phyloP scores from a whole-genome alignment of 257 asterid genomes.

The Scutellaria barbata region DNA sequence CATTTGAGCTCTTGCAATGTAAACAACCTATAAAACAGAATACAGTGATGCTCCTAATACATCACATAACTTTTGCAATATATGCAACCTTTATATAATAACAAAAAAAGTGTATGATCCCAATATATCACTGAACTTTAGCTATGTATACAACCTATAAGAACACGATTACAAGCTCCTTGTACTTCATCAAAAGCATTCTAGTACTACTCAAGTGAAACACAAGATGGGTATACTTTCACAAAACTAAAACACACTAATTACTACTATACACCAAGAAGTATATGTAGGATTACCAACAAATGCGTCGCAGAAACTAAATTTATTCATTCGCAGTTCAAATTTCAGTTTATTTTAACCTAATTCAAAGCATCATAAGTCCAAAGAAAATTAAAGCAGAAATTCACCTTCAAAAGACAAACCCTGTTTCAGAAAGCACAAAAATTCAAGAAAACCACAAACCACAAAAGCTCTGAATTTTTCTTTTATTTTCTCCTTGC shows the following conservation, averaged over 20 bases:
- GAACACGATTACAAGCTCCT: background rate
- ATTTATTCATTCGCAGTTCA: conserved; percentile 7
- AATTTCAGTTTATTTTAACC: conserved; percentile 1
- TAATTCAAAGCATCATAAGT: conserved; percentile 5
- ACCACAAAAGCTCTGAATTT: background rate
- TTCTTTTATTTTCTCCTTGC: background rate
- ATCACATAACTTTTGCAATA: background rate
- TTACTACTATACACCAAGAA: background rate
- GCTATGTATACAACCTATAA: background rate
- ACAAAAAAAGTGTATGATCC: background rate
- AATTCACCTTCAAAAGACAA: conserved; percentile 11
- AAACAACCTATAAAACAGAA: background rate
- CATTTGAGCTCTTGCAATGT: background rate
- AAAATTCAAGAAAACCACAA: conserved; percentile 20
- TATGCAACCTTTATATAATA: background rate
- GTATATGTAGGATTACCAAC: background rate
- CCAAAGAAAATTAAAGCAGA: background rate
- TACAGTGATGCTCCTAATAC: background rate
- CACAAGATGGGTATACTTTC: conserved; percentile 9
- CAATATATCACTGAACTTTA: background rate
- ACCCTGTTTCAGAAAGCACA: background rate
- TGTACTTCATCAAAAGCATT: background rate
- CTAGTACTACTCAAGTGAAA: background rate
- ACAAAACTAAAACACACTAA: conserved; percentile 3
- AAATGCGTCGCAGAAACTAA: conserved; percentile 26